Evolutionary conservation across 495 filamentous ascomycete species (phyloP), one percentile per base, ranked within the genome.

Genomic region (Pseudoneurospora amorphoporcata): DNA sequence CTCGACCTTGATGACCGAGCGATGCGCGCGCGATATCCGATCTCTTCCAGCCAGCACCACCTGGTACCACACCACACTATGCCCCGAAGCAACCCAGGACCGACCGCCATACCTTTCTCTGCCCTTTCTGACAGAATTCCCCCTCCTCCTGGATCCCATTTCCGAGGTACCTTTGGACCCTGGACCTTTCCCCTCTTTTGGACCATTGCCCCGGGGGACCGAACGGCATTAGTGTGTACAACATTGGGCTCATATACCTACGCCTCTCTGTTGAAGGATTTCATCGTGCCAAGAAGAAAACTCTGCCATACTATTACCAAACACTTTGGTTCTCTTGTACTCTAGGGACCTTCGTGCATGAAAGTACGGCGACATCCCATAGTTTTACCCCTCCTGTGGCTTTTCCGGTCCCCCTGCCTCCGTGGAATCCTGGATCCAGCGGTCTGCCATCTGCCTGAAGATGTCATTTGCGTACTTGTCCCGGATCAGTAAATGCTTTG

Each of bases 151-250:
- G 53, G 29, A 61, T 35, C 53, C 53, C 53, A 3, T 65, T 65
- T 29, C 47, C n/a, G n/a, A 47, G 43, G 43, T 47, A 47, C 17
- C 43, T 23, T 12, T 47, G 43, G 43, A 47, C 17, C 17, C n/a
- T 47, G 43, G 43, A 47, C n/a, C 1, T 47, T 47, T 23, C 43
- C 43, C 43, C 41, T 17, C 39, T 16, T 43, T 43, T 43, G 41
- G 41, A 43, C 41, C 41, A 43, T 8, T 6, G 6, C 41, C 43
- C 43, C 43, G 43, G 53, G 53, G 53, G 53, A 35, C 43, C 75
- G 71, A 81, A 86, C 81, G 95, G 95, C 95, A 99, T 97, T 91
- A 92, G 94, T 99, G 95, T 99, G 95, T 99, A 99, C 95, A 98
- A 93, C 94, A 88, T 86, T 88, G 88, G 87, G 88, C 86, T 83